Evolutionary conservation across 1,284 basidiomycete genomes (phyloP), one percentile per base, ranked within the genome.

Genomic region (Cryptococcus amylolentus): DNA sequence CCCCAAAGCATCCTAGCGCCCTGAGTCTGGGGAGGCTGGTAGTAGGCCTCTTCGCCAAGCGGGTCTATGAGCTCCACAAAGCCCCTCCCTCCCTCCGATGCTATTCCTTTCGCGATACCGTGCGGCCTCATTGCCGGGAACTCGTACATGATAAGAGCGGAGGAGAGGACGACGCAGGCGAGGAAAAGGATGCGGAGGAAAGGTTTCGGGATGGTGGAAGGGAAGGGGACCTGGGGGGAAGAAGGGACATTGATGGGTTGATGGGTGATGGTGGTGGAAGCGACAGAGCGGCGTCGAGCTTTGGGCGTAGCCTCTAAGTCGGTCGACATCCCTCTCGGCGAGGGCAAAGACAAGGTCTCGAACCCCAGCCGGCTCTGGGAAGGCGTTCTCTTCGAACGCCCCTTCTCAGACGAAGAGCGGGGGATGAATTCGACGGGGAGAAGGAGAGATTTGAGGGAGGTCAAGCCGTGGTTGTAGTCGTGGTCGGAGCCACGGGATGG

Each of bases 101-200:
- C 31, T 35, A 35, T 35, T 10, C 31, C 31, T 5, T 5, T 35
- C 31, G 31, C 31, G 31, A 6, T 35, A 8, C 7, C 6, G 10
- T 35, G 31, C 31, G 31, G 31, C 10, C 31, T 35, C 31, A 35
- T 6, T 8, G 31, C 31, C 7, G 31, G 31, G 7, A 35, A 10
- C 2, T 10, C 31, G 31, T 35, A 35, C 31, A 35, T 35, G 26
- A 72, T 48, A 3, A 67, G 27, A 31, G 62, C 55, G 9, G 61
- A 65, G 9, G 66, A 58, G 26, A 67, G 39, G 20, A 73, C 18
- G 5, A 70, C 49, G 0, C 58, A 56, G 14, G 57, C 51, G 40
- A 72, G 62, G 45, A 63, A 62, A 5, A 71, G 16, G 6, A 76
- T 37, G 23, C 73, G 67, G 27, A 72, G 27, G 3, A 76, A 35